Percentiles rank a stretch among this genome's conserved stretches.
These are phyloP conservation scores for Penicillium bialowiezense DNA, from an alignment of 495 filamentous ascomycete species.

Conservation along the genomic window DNA sequence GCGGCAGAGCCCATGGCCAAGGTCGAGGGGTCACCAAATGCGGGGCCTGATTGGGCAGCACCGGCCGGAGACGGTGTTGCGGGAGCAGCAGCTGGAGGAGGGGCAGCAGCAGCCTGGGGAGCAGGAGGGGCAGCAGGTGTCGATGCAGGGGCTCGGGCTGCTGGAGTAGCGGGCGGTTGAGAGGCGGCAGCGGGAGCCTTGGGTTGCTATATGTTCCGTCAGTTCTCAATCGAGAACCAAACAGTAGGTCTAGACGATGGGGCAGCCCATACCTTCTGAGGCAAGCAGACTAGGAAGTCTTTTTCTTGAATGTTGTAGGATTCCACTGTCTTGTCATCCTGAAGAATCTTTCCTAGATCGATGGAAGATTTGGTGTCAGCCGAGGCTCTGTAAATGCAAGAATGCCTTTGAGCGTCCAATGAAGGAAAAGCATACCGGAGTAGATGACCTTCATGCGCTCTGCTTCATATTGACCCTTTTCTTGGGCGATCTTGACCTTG, in stretches of 20 bases:
- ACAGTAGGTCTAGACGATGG: background rate
- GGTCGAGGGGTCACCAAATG: constrained; percentile 73
- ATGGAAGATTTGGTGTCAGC: background rate
- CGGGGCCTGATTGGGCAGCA: constrained; percentile 38
- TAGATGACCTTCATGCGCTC: constrained; percentile 93
- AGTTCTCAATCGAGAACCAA: background rate
- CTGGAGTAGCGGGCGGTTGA: constrained; percentile 56
- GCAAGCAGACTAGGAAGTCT: constrained; percentile 97
- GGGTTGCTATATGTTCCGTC: constrained; percentile 46
- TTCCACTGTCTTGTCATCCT: constrained; percentile 93
- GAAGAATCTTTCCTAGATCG: constrained; percentile 84
- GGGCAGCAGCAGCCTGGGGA: constrained; percentile 55
- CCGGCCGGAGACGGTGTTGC: constrained; percentile 65
- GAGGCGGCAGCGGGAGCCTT: constrained; percentile 61
- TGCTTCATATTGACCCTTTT: constrained; percentile 83
- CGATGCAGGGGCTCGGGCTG: constrained; percentile 42
- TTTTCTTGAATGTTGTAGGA: constrained; percentile 98
- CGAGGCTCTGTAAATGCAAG: background rate
- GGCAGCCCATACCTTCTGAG: constrained; percentile 69
- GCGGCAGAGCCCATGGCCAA: constrained; percentile 80
- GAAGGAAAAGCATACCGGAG: constrained; percentile 59
- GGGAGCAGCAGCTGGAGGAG: constrained; percentile 55
- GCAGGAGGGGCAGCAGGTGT: constrained; percentile 62
- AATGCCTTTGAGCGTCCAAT: background rate
- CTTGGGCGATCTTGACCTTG: constrained; percentile 82